A percentile compares a stretch with the other conserved stretches of the same genome.
Conservation (phyloP, 2,329 filamentous ascomycete species). For the Ploettnerulaceae sp. region DNA sequence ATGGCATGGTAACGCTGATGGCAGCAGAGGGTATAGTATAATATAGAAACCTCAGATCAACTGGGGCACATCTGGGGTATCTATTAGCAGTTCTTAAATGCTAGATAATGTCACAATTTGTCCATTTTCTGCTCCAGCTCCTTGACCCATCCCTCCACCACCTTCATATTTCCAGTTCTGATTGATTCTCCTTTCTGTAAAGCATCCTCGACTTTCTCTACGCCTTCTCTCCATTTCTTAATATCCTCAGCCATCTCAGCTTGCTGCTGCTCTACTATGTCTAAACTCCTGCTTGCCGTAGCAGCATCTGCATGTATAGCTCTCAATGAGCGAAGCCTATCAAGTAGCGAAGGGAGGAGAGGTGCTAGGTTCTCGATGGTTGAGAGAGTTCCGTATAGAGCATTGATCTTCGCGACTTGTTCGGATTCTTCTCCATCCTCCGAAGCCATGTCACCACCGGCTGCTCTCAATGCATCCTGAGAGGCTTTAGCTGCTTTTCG, state of each 20-base stretch:
- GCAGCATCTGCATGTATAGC: constrained; percentile 85
- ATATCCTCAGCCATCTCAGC: constrained; percentile 79
- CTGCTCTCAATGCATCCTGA: constrained; percentile 51
- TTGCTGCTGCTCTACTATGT: constrained; percentile 73
- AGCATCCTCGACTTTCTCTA: constrained; percentile 72
- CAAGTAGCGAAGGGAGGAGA: constrained; percentile 76
- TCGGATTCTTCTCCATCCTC: constrained; percentile 56
- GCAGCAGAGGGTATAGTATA: too few species aligned
- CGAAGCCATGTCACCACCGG: constrained; percentile 34
- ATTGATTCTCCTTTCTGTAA: constrained; percentile 65
- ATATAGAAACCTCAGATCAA: too few species aligned
- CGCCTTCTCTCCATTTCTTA: constrained; percentile 75
- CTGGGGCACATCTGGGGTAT: not conserved
- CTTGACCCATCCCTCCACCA: constrained; percentile 86
- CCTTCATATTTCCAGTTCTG: constrained; percentile 73
- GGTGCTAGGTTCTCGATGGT: constrained; percentile 85
- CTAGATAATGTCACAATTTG: constrained; percentile 34
- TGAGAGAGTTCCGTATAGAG: constrained; percentile 81
- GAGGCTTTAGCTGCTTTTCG: constrained; percentile 57
- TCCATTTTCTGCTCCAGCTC: constrained; percentile 75
- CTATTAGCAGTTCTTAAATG: not conserved
- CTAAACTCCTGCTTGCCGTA: constrained; percentile 70
- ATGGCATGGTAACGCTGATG: too few species aligned
- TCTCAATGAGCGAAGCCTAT: constrained; percentile 76
- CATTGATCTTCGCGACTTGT: constrained; percentile 81